phyloP scores from a whole-genome alignment of 345 rosid genomes.

The Cochlearia excelsa region DNA sequence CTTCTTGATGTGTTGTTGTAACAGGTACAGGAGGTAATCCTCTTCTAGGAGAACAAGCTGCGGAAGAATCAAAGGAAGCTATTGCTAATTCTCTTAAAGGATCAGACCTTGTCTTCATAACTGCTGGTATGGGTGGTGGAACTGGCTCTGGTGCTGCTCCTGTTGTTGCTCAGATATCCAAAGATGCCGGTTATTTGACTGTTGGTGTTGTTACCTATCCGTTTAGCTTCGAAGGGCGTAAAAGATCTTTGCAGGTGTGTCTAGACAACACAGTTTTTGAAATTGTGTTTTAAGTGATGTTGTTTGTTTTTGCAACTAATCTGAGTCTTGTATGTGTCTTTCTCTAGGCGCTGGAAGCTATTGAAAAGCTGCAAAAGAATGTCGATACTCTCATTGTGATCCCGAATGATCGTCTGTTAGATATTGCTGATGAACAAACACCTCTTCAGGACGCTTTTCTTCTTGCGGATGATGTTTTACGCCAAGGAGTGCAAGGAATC shows the following conservation, averaged over 20 bases:
- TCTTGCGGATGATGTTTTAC: constrained; percentile 95
- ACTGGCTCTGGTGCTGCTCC: constrained; percentile 99
- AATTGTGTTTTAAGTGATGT: constrained; percentile 1
- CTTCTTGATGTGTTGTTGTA: background rate
- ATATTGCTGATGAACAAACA: constrained; percentile 97
- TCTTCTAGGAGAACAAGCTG: constrained; percentile 93
- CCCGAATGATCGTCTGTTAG: constrained; percentile 94
- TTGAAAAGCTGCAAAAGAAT: constrained; percentile 89
- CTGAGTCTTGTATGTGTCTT: background rate
- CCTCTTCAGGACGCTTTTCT: constrained; percentile 98
- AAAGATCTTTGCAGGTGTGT: constrained; percentile 80
- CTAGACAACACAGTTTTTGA: background rate
- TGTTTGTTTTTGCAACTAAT: background rate
- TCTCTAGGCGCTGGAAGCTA: constrained; percentile 90
- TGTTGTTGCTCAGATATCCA: constrained; percentile 86
- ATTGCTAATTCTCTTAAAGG: constrained; percentile 92
- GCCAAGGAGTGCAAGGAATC: constrained; percentile 99
- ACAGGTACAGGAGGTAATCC: constrained; percentile 99
- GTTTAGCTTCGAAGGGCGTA: constrained; percentile 97
- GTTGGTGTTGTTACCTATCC: constrained; percentile 99
- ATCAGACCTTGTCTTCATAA: constrained; percentile 94
- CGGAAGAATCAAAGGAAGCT: constrained; percentile 91
- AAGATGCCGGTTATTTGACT: constrained; percentile 90
- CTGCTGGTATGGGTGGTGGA: constrained; percentile 99
- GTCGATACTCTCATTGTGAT: constrained; percentile 95